Percentiles rank a stretch among this genome's conserved stretches.
phyloP scores from a whole-genome alignment of 768 basidiomycete species.

The Russula vinacea region DNA sequence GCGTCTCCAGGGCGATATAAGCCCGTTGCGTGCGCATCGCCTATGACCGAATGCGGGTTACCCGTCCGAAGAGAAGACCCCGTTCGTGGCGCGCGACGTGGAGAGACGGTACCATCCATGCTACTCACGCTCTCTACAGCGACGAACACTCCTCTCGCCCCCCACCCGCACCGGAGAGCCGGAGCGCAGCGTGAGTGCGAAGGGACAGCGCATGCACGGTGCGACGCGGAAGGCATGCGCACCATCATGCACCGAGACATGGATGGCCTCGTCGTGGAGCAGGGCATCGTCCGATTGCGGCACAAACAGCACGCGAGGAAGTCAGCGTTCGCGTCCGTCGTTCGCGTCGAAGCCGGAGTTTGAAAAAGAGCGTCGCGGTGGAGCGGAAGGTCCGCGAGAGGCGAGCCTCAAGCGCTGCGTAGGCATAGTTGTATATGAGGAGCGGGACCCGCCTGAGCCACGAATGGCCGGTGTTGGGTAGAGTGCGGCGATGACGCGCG shows the following conservation, averaged over 20 bases:
- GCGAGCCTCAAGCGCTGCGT: constrained; percentile 68
- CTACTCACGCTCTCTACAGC: constrained; percentile 88
- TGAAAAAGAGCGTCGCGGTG: constrained; percentile 70
- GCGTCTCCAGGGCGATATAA: constrained; percentile 74
- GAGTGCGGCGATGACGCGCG: constrained; percentile 45
- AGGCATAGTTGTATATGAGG: constrained; percentile 70
- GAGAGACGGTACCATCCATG: constrained; percentile 89
- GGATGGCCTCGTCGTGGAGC: constrained; percentile 83
- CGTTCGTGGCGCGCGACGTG: constrained; percentile 40
- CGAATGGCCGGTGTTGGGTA: constrained; percentile 53
- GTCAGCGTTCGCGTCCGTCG: too few relatives aligned
- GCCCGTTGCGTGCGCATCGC: constrained; percentile 85
- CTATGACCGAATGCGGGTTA: constrained; percentile 75
- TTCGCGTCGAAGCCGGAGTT: constrained; percentile 95
- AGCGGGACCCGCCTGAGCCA: constrained; percentile 89
- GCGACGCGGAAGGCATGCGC: constrained; percentile 46
- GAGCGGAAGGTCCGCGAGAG: constrained; percentile 57
- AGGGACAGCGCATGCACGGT: constrained; percentile 43
- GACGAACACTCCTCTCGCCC: constrained; percentile 62
- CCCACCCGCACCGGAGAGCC: constrained; percentile 48
- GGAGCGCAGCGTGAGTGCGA: constrained; percentile 45
- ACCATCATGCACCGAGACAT: constrained; percentile 90
- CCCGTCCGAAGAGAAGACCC: constrained; percentile 53
- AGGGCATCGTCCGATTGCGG: constrained; percentile 77
- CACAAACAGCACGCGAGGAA: constrained; percentile 72